phyloP scores from a whole-genome alignment of 805 yeast genomes.

The Spencermartinsiella europaea region DNA sequence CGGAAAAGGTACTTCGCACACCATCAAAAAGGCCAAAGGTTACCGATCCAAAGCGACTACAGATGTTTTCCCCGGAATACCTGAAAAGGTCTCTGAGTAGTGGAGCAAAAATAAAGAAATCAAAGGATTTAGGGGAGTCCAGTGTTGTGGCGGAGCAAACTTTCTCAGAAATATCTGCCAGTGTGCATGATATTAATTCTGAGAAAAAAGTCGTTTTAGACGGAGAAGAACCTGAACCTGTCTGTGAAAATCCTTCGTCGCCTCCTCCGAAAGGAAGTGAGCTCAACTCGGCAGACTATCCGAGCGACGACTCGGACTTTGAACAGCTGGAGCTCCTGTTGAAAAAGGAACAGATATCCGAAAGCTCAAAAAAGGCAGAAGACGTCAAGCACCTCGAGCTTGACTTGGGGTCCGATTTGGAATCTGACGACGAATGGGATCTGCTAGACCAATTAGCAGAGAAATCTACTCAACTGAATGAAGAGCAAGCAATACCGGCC shows the following conservation, averaged over 20 bases:
- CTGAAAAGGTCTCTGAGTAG: constrained; percentile 13
- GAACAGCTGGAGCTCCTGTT: neutral
- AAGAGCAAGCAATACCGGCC: neutral
- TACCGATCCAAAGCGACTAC: neutral
- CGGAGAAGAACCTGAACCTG: neutral
- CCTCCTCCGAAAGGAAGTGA: neutral
- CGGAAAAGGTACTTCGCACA: constrained; percentile 1
- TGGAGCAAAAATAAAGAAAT: neutral
- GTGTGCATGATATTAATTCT: neutral
- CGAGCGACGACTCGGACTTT: neutral
- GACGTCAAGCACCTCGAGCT: neutral
- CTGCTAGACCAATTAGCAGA: neutral
- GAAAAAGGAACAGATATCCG: neutral
- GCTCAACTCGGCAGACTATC: neutral
- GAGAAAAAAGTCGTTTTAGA: neutral
- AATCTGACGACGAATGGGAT: neutral
- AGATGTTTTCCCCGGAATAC: constrained; percentile 20
- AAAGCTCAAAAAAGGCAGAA: neutral
- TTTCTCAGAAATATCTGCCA: neutral
- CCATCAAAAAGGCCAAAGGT: neutral
- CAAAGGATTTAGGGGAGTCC: neutral
- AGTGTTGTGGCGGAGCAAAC: neutral
- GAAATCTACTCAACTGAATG: neutral
- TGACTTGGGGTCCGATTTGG: neutral
- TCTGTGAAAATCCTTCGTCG: neutral